phyloP scores from a whole-genome alignment of 371 early-diverging fungal species.

The Amoeboradix gromovi region DNA sequence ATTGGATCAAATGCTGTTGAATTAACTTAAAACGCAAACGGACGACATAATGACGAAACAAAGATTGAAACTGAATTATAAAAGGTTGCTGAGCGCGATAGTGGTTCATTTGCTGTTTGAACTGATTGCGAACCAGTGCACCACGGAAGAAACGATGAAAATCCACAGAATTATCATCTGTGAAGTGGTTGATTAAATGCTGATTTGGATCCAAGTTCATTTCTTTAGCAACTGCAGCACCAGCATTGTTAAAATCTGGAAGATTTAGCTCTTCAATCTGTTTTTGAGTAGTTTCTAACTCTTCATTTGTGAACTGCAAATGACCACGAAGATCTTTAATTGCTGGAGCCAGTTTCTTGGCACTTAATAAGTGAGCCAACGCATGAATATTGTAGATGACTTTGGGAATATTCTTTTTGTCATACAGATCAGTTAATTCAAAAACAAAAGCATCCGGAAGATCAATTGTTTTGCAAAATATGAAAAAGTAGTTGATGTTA shows the following conservation, averaged over 20 bases:
- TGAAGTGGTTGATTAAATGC: background rate
- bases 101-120: background rate
- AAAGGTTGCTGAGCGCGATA: background rate
- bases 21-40: background rate
- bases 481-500: constrained; percentile 86
- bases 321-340: constrained; percentile 74
- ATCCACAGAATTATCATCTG: background rate
- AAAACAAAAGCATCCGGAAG: constrained; percentile 85
- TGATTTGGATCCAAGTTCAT: background rate
- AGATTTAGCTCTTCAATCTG: constrained; percentile 27
- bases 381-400: constrained; percentile 99
- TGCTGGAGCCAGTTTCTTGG: constrained; percentile 48
- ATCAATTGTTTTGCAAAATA: constrained; percentile 41
- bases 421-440: constrained; percentile 93
- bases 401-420: constrained; percentile 95
- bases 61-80: background rate
- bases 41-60: background rate
- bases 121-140: background rate
- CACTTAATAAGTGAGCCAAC: constrained; percentile 64
- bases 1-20: background rate
- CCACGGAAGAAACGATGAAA: background rate
- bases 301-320: constrained; percentile 64
- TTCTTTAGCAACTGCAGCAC: constrained; percentile 21
- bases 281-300: constrained; percentile 46
- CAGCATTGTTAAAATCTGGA: constrained; percentile 11